These are phyloP conservation scores for Termitomyces sp. DNA, from an alignment of 768 basidiomycete genomes.

Conservation along the genomic window DNA sequence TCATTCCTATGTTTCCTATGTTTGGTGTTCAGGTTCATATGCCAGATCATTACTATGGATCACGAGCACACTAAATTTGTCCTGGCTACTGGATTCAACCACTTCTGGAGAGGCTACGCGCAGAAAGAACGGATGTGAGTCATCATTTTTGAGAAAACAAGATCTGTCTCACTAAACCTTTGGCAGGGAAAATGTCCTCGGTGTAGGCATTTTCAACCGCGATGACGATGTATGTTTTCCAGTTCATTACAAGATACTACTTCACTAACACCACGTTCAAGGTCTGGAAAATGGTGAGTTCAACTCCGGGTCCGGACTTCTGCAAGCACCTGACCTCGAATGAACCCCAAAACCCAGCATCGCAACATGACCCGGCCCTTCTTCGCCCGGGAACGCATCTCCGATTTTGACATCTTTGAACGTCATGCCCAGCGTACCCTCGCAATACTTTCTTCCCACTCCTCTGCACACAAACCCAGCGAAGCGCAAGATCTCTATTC, in stretches of 20 bases:
- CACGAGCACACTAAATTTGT: conserved; percentile 62
- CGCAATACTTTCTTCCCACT: conserved; percentile 37
- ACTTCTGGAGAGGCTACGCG: conserved; percentile 60
- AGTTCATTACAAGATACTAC: not conserved
- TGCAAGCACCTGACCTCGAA: not conserved
- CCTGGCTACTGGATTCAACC: conserved; percentile 56
- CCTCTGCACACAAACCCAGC: conserved; percentile 33
- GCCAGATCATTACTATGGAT: conserved; percentile 70
- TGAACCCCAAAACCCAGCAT: conserved; percentile 35
- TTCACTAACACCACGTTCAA: conserved; percentile 11
- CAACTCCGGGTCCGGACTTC: not conserved
- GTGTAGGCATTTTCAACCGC: conserved; percentile 72
- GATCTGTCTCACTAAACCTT: not conserved
- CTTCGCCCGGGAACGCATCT: conserved; percentile 66
- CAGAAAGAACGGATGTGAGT: conserved; percentile 65
- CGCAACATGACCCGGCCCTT: conserved; percentile 65
- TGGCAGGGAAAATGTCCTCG: conserved; percentile 54
- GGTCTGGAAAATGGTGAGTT: conserved; percentile 61
- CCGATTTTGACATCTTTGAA: conserved; percentile 67
- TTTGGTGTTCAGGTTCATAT: not conserved
- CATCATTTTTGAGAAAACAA: not conserved
- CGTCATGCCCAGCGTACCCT: conserved; percentile 42
- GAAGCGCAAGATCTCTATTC: conserved; percentile 66
- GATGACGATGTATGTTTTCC: conserved; percentile 53
- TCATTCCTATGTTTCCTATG: not conserved